phyloP scores from a whole-genome alignment of 306 rosid genomes.

The Luffa acutangula region DNA sequence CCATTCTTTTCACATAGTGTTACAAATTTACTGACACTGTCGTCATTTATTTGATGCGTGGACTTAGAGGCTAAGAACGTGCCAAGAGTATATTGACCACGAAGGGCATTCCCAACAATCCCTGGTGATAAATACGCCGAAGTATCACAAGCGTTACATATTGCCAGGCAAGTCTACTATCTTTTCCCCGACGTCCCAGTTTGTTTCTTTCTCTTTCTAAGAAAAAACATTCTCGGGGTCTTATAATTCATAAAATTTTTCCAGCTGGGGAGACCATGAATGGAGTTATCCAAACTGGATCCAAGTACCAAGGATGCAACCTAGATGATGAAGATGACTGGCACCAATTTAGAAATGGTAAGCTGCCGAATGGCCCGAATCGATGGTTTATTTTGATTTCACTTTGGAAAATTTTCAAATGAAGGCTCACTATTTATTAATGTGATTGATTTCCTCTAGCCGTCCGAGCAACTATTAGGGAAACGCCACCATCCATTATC shows the following conservation, averaged over 20 bases:
- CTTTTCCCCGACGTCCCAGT: neutral
- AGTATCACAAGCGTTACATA: conserved; percentile 72
- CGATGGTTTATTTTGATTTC: conserved; percentile 1
- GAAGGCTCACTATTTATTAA: conserved; percentile 12
- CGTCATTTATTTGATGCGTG: conserved; percentile 10
- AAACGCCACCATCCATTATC: conserved; percentile 52
- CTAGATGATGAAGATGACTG: conserved; percentile 82
- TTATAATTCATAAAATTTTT: conserved; percentile 19
- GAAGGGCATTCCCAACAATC: conserved; percentile 81
- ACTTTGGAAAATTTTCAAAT: conserved; percentile 10
- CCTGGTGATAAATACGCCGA: conserved; percentile 68
- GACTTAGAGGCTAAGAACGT: conserved; percentile 66
- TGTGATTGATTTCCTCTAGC: conserved; percentile 35
- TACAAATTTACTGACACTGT: neutral
- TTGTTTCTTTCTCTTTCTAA: neutral
- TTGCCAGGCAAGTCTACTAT: conserved; percentile 58
- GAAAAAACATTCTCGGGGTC: conserved; percentile 4
- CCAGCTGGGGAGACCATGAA: conserved; percentile 85
- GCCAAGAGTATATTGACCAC: conserved; percentile 72
- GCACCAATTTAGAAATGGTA: conserved; percentile 82
- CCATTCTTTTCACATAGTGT: neutral
- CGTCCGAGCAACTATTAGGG: conserved; percentile 82
- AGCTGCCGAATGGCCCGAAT: conserved; percentile 9
- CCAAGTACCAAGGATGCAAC: conserved; percentile 64
- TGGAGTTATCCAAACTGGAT: conserved; percentile 44